phyloP scores from a whole-genome alignment of 2,329 filamentous ascomycete species.

The Exophiala oligosperma region DNA sequence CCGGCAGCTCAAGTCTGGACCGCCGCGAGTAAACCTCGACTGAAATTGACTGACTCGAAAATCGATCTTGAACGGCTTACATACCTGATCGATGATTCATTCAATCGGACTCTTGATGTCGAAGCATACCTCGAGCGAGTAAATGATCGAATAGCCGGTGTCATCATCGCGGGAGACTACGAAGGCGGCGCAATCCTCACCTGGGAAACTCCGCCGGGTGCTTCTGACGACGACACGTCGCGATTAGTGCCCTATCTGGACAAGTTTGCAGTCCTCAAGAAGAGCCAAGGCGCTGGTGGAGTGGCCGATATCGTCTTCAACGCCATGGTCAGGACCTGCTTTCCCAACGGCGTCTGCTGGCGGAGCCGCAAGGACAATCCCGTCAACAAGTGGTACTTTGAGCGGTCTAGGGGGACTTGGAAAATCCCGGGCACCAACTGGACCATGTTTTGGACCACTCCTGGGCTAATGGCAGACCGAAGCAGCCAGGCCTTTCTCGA shows the following conservation, averaged over 20 bases:
- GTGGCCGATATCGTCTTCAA: constrained; percentile 97
- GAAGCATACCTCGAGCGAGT: constrained; percentile 81
- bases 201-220: constrained; percentile 76
- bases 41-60: constrained; percentile 74
- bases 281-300: constrained; percentile 83
- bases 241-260: constrained; percentile 89
- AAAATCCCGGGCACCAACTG: constrained; percentile 81
- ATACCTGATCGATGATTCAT: constrained; percentile 90
- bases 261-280: constrained; percentile 92
- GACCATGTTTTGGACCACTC: constrained; percentile 99
- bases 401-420: constrained; percentile 78
- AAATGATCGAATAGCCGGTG: constrained; percentile 75
- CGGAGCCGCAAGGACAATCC: constrained; percentile 85
- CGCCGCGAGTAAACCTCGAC: constrained; percentile 61
- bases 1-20: constrained; percentile 66
- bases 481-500: constrained; percentile 56
- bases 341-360: constrained; percentile 90
- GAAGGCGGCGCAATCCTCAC: constrained; percentile 94
- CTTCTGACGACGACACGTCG: constrained; percentile 53
- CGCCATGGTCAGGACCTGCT: constrained; percentile 86
- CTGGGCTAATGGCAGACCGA: constrained; percentile 56
- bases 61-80: constrained; percentile 83
- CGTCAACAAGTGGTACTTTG: constrained; percentile 99
- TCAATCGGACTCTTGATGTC: constrained; percentile 79
- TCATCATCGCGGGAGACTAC: constrained; percentile 95